Conservation (phyloP, 208 protist genomes). For the Phytomonas francai region DNA sequence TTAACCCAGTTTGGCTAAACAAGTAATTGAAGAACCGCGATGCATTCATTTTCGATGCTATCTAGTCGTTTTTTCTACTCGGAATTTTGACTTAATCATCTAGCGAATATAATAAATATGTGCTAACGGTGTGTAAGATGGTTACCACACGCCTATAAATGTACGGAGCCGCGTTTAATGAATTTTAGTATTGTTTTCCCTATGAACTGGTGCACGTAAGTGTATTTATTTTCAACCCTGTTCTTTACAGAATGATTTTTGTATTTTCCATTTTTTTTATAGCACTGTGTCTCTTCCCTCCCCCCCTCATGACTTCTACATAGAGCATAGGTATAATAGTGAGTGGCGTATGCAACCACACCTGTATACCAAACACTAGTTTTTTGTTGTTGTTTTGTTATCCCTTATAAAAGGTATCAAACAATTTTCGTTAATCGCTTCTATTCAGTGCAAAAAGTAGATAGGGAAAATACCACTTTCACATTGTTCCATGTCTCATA, state of each 20-base stretch:
- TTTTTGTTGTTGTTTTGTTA: constrained; percentile 3
- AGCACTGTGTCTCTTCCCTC: background rate
- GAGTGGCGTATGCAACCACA: background rate
- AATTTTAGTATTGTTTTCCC: background rate
- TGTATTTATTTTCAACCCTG: background rate
- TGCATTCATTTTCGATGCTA: background rate
- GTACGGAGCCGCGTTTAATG: background rate
- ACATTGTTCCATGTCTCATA: background rate
- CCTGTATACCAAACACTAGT: background rate
- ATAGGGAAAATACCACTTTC: background rate
- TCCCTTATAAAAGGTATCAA: background rate
- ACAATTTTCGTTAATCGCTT: constrained; percentile 2
- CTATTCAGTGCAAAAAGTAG: background rate
- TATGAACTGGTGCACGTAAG: background rate
- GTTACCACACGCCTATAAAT: background rate
- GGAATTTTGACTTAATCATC: constrained; percentile 2
- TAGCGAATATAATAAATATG: background rate
- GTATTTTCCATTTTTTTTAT: constrained; percentile 14
- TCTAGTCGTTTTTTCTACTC: background rate
- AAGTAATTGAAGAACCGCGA: background rate
- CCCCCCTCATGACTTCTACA: background rate
- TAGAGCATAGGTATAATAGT: background rate
- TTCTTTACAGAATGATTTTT: constrained; percentile 11
- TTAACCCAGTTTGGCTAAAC: background rate
- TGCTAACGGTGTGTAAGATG: background rate